Conservation (phyloP, 805 yeast genomes). For the Candida patagonica region DNA sequence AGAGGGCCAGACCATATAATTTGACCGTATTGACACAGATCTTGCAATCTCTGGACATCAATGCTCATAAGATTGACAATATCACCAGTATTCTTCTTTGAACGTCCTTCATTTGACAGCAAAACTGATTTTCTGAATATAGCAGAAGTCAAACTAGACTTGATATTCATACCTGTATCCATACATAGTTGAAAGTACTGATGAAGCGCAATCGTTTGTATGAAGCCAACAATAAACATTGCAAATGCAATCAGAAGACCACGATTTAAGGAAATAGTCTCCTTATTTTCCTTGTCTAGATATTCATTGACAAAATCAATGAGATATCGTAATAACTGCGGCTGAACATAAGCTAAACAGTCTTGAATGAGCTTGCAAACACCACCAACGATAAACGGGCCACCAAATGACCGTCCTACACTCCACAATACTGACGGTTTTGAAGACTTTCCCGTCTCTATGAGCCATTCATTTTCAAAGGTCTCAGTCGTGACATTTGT, state of each 20-base stretch:
- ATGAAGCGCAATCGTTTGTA: constrained; percentile 55
- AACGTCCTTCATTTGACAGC: constrained; percentile 45
- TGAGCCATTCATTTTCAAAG: constrained; percentile 54
- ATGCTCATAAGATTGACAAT: constrained; percentile 69
- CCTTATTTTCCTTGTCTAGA: constrained; percentile 17
- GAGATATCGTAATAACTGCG: constrained; percentile 63
- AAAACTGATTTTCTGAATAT: constrained; percentile 57
- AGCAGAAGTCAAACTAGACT: constrained; percentile 57
- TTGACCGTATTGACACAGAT: constrained; percentile 64
- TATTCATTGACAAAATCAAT: constrained; percentile 53
- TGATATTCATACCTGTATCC: constrained; percentile 55
- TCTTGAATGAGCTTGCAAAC: constrained; percentile 67
- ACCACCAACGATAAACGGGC: constrained; percentile 61
- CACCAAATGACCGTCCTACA: constrained; percentile 63
- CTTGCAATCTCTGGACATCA: constrained; percentile 60
- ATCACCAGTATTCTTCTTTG: constrained; percentile 64
- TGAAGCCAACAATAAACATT: constrained; percentile 53
- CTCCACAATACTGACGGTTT: constrained; percentile 49
- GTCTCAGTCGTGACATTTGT: constrained; percentile 43
- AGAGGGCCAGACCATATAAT: constrained; percentile 91
- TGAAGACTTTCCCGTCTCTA: constrained; percentile 33
- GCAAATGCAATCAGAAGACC: constrained; percentile 56
- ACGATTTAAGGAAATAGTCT: constrained; percentile 34
- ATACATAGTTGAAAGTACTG: constrained; percentile 47
- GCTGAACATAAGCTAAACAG: constrained; percentile 74